These are phyloP conservation scores for Chlorella vulgaris DNA, from an alignment of 139 green algal species.

Conservation along the genomic window DNA sequence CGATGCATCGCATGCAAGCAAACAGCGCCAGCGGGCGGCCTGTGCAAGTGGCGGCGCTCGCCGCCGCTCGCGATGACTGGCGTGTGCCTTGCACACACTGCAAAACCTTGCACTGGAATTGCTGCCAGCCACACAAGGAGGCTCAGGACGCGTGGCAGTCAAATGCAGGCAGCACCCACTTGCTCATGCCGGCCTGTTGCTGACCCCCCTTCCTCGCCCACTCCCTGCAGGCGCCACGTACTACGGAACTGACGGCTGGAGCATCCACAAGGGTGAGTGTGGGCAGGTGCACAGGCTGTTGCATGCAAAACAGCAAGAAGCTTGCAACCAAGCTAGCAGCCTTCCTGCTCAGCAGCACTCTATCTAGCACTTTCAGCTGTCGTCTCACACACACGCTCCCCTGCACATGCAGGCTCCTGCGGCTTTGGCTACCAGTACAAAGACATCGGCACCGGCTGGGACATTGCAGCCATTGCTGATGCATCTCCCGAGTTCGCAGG, in stretches of 20 bases:
- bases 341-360: background rate
- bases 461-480: conserved; percentile 31
- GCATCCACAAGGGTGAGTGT: conserved; percentile 14
- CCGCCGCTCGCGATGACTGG: too few species aligned
- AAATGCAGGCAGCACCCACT: background rate
- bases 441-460: conserved; percentile 25
- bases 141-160: background rate
- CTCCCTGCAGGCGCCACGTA: background rate
- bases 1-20: background rate
- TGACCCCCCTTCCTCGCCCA: background rate
- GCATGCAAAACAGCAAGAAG: background rate
- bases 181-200: background rate
- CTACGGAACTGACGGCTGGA: conserved; percentile 24
- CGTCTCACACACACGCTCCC: background rate
- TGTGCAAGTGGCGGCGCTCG: background rate
- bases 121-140: background rate
- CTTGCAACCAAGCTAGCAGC: background rate
- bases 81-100: too few species aligned
- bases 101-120: too few species aligned
- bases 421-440: conserved; percentile 32
- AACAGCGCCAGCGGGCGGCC: background rate
- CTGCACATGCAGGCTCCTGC: background rate
- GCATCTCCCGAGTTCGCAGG: conserved; percentile 32
- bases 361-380: background rate
- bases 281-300: background rate